Base-by-base conservation (phyloP, 2,329 filamentous ascomycete species). In the Berkeleyomyces rouxiae region DNA sequence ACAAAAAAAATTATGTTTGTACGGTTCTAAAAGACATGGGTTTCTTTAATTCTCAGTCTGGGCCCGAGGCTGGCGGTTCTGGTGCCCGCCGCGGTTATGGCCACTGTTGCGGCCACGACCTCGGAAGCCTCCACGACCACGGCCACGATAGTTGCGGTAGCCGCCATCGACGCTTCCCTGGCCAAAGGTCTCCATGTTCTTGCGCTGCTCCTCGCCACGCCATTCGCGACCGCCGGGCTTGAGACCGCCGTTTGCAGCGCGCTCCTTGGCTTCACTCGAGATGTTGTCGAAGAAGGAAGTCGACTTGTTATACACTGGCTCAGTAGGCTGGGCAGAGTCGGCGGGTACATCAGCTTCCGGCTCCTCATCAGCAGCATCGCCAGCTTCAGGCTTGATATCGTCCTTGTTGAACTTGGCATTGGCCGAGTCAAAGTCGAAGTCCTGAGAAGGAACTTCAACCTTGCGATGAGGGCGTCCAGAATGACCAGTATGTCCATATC, bases 201-300 rank as follows among this genome's bases (percentile, higher is more conserved):
- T 90, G 72, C 86, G 90, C 72, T 95, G 88, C 72, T 97, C 93
- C 72, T 97, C 90, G 46, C 85, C 86, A 61, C 93, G 85, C 84
- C 93, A 95, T 72, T 95, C 90, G 58, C 88, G 84, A 40, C 90
- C 90, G 63, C 87, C 86, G n/a, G 83, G 79, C 71, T 84, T 83
- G 66, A 83, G 80, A 3, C 80, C 80, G 49, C 78, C 78, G 46
- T 84, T 85, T 66, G 92, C 88, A 60, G 88, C 84, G 51, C 93
- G 84, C 67, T 99, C 93, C 73, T 88, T 95, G 66, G 88, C 82
- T 72, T 99, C 93, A 67, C 89, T 95, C 0, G 90, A 95, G 67
- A 99, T 96, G 73, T 99, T 96, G 75, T 99, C 93, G 71, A 99
- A 99, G 79, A 99, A 99, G 1, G 90, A 96, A 3, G 77, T 84